Evolutionary conservation across 75 land plant species (phyloP).

Genomic region (Chamaecyparis obtusa): DNA sequence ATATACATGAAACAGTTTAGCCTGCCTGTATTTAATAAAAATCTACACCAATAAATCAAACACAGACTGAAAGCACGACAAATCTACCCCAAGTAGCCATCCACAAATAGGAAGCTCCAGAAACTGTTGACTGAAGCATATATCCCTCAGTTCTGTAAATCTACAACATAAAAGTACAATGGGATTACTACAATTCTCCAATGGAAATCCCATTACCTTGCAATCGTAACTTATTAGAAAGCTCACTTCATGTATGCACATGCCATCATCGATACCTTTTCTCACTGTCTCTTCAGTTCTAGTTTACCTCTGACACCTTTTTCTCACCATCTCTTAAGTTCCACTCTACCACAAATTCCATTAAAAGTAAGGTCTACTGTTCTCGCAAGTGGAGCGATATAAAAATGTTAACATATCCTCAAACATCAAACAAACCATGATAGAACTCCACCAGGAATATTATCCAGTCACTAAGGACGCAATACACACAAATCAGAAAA

Average conservation of each 20-base stretch:
- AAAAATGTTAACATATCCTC: no score
- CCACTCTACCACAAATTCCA: not conserved
- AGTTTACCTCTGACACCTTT: not conserved
- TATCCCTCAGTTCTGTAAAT: not conserved
- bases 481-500: not conserved
- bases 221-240: not conserved
- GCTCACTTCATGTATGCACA: no score
- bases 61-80: not conserved
- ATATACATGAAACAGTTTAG: not conserved
- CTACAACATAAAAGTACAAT: not conserved
- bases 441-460: no score
- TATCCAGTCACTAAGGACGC: not conserved
- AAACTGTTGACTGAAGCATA: not conserved
- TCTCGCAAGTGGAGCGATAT: no score
- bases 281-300: not conserved
- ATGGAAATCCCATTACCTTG: not conserved
- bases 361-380: no score
- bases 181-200: not conserved
- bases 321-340: not conserved
- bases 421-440: no score
- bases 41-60: not conserved
- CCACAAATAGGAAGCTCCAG: not conserved
- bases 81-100: not conserved
- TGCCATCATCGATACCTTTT: no score
- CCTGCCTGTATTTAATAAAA: not conserved